A percentile compares a stretch with the other conserved stretches of the same genome.
These are phyloP conservation scores for Colletotrichum sublineola DNA, from an alignment of 2,329 filamentous ascomycete genomes.

Conservation along the genomic window DNA sequence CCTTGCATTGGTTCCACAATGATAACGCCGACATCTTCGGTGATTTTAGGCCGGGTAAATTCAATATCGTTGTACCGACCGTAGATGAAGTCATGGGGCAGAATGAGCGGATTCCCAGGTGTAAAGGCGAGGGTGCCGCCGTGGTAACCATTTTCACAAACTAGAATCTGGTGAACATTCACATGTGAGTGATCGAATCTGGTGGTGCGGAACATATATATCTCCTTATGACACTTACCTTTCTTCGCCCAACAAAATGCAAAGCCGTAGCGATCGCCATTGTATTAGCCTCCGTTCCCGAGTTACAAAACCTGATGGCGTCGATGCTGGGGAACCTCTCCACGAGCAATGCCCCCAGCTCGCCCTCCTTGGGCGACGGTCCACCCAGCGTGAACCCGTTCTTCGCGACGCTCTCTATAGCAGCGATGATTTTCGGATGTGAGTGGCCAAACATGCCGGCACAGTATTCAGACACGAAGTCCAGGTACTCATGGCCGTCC, in stretches of 20 bases:
- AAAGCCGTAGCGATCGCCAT: slow-evolving; percentile 69
- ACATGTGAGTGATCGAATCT: neutral
- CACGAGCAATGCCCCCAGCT: slow-evolving; percentile 65
- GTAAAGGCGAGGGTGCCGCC: slow-evolving; percentile 58
- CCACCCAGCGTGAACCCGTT: slow-evolving; percentile 68
- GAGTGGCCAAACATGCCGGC: slow-evolving; percentile 77
- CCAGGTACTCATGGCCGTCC: slow-evolving; percentile 64
- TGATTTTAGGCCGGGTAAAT: slow-evolving; percentile 58
- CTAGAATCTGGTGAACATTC: slow-evolving; percentile 48
- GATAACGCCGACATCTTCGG: slow-evolving; percentile 69
- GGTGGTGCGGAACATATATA: neutral
- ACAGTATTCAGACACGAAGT: slow-evolving; percentile 74
- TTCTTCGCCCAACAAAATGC: slow-evolving; percentile 58
- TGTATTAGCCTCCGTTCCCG: slow-evolving; percentile 75
- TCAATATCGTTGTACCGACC: slow-evolving; percentile 72
- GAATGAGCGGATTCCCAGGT: slow-evolving; percentile 56
- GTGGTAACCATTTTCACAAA: slow-evolving; percentile 66
- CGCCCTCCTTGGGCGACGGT: slow-evolving; percentile 64
- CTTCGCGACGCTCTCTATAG: slow-evolving; percentile 61
- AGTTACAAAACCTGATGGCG: slow-evolving; percentile 72
- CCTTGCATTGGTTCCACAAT: slow-evolving; percentile 77
- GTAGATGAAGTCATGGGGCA: slow-evolving; percentile 68
- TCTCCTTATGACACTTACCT: slow-evolving; percentile 48
- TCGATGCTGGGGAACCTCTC: slow-evolving; percentile 66
- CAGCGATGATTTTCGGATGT: slow-evolving; percentile 64